These are phyloP conservation scores for Leptographium wingfieldii DNA, from an alignment of 2,329 filamentous ascomycete genomes.

Conservation along the genomic window DNA sequence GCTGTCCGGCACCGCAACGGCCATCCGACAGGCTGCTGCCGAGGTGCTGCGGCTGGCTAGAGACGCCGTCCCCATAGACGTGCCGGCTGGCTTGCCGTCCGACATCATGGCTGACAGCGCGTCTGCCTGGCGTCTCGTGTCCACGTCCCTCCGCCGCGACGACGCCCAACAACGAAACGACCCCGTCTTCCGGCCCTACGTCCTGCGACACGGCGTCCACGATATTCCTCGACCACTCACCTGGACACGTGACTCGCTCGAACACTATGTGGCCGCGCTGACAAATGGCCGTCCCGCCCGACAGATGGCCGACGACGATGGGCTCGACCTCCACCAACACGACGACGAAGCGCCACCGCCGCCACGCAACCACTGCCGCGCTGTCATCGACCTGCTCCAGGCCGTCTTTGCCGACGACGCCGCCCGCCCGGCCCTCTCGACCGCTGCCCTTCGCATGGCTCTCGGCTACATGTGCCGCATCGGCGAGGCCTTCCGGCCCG, in stretches of 20 bases:
- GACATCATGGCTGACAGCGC: too few species aligned
- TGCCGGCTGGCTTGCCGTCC: neutral
- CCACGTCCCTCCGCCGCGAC: constrained; percentile 4
- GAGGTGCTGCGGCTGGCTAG: constrained; percentile 8
- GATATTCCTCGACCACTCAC: constrained; percentile 23
- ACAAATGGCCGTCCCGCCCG: constrained; percentile 24
- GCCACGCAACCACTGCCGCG: constrained; percentile 20
- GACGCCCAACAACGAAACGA: constrained; percentile 1
- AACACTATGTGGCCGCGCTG: constrained; percentile 29
- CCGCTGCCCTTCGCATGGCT: constrained; percentile 29
- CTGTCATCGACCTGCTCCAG: constrained; percentile 26
- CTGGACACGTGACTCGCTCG: constrained; percentile 30
- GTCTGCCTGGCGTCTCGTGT: constrained; percentile 5
- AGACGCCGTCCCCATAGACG: constrained; percentile 4
- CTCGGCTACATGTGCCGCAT: constrained; percentile 25
- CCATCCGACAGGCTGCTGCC: constrained; percentile 6
- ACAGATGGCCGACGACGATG: constrained; percentile 11
- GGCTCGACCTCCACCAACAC: neutral
- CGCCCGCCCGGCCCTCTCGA: constrained; percentile 23
- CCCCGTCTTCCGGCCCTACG: constrained; percentile 9
- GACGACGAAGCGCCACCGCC: constrained; percentile 6
- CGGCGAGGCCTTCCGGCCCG: constrained; percentile 16
- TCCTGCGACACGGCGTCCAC: constrained; percentile 21
- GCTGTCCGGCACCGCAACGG: constrained; percentile 13
- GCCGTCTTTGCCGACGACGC: constrained; percentile 25